Percentiles rank a stretch among this genome's conserved stretches.
Evolutionary conservation across 1,284 basidiomycete genomes (phyloP).

Genomic region (Pyrrhoderma lamaoense): DNA sequence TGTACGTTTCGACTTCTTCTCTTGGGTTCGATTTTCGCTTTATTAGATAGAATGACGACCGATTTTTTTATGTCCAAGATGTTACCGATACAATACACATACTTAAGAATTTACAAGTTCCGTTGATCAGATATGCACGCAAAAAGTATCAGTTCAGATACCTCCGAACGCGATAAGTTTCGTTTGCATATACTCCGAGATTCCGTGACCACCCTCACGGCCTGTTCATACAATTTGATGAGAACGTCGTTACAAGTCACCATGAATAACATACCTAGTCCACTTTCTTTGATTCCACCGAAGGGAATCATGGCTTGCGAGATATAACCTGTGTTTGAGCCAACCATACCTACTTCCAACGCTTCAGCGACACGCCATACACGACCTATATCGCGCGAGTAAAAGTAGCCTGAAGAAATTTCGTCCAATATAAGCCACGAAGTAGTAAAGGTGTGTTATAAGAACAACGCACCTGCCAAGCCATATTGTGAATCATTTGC

Average conservation of each 20-base stretch:
- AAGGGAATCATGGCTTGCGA: constrained; percentile 84
- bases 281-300: constrained; percentile 88
- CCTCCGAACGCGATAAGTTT: constrained; percentile 79
- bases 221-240: constrained; percentile 30
- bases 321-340: constrained; percentile 78
- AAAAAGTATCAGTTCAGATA: too few relatives aligned
- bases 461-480: constrained; percentile 64
- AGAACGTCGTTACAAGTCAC: background rate
- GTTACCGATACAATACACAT: background rate
- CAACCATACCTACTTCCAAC: constrained; percentile 95
- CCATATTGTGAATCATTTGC: constrained; percentile 86
- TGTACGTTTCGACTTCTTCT: too few relatives aligned
- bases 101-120: too few relatives aligned
- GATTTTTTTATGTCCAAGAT: too few relatives aligned
- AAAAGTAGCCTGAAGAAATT: constrained; percentile 66
- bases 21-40: too few relatives aligned
- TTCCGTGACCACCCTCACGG: constrained; percentile 74
- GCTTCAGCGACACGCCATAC: constrained; percentile 98
- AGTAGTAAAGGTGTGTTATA: too few relatives aligned
- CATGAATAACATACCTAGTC: constrained; percentile 44
- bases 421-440: too few relatives aligned
- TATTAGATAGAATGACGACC: too few relatives aligned
- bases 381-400: constrained; percentile 81
- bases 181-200: constrained; percentile 77
- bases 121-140: too few relatives aligned